Evolutionary conservation across 2,329 filamentous ascomycete species (phyloP), one percentile per base, ranked within the genome.

Genomic region (Tolypocladium capitatum): DNA sequence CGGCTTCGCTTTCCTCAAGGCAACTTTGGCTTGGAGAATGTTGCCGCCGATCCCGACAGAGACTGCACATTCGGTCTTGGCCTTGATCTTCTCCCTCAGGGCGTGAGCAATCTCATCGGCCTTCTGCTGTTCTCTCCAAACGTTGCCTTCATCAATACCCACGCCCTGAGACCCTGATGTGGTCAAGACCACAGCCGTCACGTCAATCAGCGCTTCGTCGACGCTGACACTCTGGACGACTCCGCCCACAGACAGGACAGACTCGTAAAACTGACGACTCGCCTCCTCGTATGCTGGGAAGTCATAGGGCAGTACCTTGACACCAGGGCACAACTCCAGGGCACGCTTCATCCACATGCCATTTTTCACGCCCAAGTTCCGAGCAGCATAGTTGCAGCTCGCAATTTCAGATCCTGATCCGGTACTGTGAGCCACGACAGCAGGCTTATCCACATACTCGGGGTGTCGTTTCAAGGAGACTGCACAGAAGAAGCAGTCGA

Each of bases 301-400:
- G 59, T 98, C 90, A 57, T 98, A 98, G 0, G 90, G 86, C n/a
- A 98, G 62, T 2, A 97, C 82, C 55, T 94, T 89, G 18, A 98
- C 71, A 21, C 88, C 80, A 0, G 91, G 83, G 59, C 89, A 98
- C 18, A 92, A 64, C 55, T 92, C 83, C 50, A 84, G 73, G 0
- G 92, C 92, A 32, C 77, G 75, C 62, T 91, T 94, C 91, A 98
- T 97, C 92, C 94, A 98, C 92, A 97, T 98, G 34, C 94, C 94
- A 56, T 98, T 98, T 61, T 90, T 95, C 47, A 98, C 75, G 1
- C 91, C 91, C 56, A 83, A 92, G 31, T 78, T 75, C 34, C 92
- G 80, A 7, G 94, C 92, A 20, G 84, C 81, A 61, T 98, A 98
- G 58, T 98, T 98, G 67, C 92, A 98, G 53, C 90, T 96, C 21